A percentile compares a stretch with the other conserved stretches of the same genome.
Evolutionary conservation across 139 green algal species (phyloP).

Genomic region (Pleodorina starrii): DNA sequence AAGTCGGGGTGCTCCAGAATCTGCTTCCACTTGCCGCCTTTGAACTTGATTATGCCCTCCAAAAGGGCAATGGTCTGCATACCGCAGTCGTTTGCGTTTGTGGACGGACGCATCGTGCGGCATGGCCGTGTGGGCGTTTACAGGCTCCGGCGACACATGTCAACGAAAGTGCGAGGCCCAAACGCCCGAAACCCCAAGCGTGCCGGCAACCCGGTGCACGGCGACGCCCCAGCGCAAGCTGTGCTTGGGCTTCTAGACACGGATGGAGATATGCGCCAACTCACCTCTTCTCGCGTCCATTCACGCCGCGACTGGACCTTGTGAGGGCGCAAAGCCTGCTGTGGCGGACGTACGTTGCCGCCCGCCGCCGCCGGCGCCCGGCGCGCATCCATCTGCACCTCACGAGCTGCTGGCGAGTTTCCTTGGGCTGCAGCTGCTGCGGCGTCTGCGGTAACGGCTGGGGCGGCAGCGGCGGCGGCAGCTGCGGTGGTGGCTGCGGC

Average conservation of each 20-base stretch:
- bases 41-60: not conserved
- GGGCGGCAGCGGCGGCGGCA: not conserved
- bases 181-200: not conserved
- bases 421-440: not conserved
- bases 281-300: not conserved
- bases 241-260: not conserved
- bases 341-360: not conserved
- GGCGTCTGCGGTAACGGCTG: not conserved
- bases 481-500: not conserved
- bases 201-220: not conserved
- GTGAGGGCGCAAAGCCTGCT: not conserved
- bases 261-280: not conserved
- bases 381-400: not conserved
- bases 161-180: not conserved
- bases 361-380: not conserved
- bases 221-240: not conserved
- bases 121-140: not conserved
- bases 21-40: not conserved
- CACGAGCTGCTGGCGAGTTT: not conserved
- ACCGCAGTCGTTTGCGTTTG: not conserved
- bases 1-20: not conserved
- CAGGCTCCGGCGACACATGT: too few species aligned
- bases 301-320: not conserved
- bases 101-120: not conserved
- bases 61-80: not conserved